phyloP scores from a whole-genome alignment of 495 filamentous ascomycete species.

The Podospora anserina region DNA sequence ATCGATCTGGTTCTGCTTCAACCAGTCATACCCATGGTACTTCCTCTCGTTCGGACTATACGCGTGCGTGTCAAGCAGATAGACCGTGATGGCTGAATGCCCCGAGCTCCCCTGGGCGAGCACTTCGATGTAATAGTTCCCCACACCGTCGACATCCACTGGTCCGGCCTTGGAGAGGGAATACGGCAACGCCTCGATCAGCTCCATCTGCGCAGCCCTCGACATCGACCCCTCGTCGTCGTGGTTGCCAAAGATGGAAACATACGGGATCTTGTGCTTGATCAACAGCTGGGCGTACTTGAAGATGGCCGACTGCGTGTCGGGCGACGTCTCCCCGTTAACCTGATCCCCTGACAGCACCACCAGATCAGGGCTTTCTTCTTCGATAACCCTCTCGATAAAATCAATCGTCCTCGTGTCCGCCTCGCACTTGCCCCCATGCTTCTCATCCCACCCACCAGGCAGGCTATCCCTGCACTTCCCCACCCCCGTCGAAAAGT shows the following conservation, averaged over 20 bases:
- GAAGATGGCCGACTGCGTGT: conserved; percentile 90
- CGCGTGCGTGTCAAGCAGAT: conserved; percentile 88
- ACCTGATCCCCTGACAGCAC: conserved; percentile 91
- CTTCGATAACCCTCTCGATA: conserved; percentile 72
- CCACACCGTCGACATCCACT: conserved; percentile 78
- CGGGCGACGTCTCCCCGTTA: conserved; percentile 87
- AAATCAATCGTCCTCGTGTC: conserved; percentile 92
- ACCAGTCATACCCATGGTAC: conserved; percentile 89
- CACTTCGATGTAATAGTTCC: conserved; percentile 93
- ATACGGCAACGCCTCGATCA: conserved; percentile 83
- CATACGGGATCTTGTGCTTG: conserved; percentile 85
- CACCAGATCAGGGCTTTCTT: conserved; percentile 89
- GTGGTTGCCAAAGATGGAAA: conserved; percentile 94
- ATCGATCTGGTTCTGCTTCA: conserved; percentile 87
- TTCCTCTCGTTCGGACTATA: conserved; percentile 88
- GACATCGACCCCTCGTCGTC: conserved; percentile 87
- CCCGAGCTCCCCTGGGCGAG: conserved; percentile 71
- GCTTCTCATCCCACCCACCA: conserved; percentile 48
- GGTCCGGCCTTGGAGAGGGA: conserved; percentile 81
- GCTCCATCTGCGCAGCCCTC: conserved; percentile 72
- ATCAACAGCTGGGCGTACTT: conserved; percentile 87
- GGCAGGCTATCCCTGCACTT: conserved; percentile 80
- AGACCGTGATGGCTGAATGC: conserved; percentile 88
- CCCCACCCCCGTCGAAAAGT: conserved; percentile 86
- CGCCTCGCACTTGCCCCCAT: conserved; percentile 76